These are phyloP conservation scores for Tetragonia tetragonoides DNA, from an alignment of 148 eudicot genomes.

Conservation along the genomic window DNA sequence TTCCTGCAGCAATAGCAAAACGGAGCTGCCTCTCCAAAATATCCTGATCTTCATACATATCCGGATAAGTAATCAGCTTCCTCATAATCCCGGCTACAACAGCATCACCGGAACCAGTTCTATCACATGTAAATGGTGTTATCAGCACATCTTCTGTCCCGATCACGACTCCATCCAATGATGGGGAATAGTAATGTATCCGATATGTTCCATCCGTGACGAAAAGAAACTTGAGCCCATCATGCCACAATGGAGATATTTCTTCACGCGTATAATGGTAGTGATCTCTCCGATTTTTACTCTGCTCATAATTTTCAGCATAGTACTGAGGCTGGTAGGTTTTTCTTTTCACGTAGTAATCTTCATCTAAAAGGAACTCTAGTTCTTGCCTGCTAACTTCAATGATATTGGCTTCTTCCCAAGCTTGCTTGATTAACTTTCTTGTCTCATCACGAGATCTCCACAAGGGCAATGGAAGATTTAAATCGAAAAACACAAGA, in stretches of 20 bases:
- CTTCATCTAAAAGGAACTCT: conserved; percentile 80
- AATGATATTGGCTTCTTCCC: conserved; percentile 75
- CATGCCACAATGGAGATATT: conserved; percentile 83
- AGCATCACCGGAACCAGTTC: conserved; percentile 94
- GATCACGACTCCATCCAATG: conserved; percentile 72
- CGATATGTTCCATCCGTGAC: conserved; percentile 90
- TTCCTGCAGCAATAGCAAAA: conserved; percentile 80
- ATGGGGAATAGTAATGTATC: conserved; percentile 75
- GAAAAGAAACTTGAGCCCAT: conserved; percentile 63
- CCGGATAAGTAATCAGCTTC: conserved; percentile 67
- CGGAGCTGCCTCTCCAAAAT: conserved; percentile 71
- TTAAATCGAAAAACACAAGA: conserved; percentile 71
- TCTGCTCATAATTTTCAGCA: conserved; percentile 59
- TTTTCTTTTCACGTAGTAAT: conserved; percentile 59
- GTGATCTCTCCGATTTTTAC: conserved; percentile 58
- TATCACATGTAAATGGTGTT: conserved; percentile 85
- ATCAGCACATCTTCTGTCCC: conserved; percentile 95
- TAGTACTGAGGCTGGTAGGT: conserved; percentile 74
- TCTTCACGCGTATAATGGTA: conserved; percentile 86
- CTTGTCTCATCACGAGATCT: conserved; percentile 76
- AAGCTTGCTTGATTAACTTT: conserved; percentile 66
- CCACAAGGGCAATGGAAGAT: conserved; percentile 83
- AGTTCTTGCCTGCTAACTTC: conserved; percentile 79
- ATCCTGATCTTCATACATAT: conserved; percentile 69
- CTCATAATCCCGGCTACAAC: conserved; percentile 91